Evolutionary conservation across 768 basidiomycete genomes (phyloP), one percentile per base, ranked within the genome.

Genomic region (Porphyrellus cyaneotinctus): DNA sequence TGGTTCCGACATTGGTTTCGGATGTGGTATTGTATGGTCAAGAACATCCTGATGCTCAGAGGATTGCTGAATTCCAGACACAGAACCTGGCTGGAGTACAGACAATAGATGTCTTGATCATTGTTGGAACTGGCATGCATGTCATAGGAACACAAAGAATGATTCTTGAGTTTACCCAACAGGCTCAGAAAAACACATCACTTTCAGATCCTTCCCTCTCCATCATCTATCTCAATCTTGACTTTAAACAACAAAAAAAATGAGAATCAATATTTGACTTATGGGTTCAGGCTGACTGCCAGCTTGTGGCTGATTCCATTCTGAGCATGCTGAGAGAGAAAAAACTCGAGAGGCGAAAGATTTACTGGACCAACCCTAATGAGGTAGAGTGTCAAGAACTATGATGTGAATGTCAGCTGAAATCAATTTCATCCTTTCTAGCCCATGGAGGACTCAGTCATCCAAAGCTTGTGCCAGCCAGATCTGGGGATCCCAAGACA

Each of bases 121-220:
- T 59, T 24, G 56, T 59, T 0, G 47, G 58, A 48, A 59, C 43
- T 1, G 52, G 58, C 2, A 59, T 59, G 50, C 47, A 58, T 26
- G 43, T 59, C 4, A 28, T 52, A 9, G 58, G 56, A 43, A 59
- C 56, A 22, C 58, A 49, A 35, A 54, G 46, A 41, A 42, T 59
- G 2, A 38, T 47, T 17, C 13, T n/a, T n/a, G 26, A 37, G 36
- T 47, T 47, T 10, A n/a, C 47, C 6, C 3, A 15, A 20, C 4
- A 20, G 5, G 26, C 22, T 15, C 36, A 8, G 4, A 30, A 26
- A n/a, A 24, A 36, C 35, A 47, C 4, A 20, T 24, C 45, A 0
- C 23, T 32, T 7, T 6, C 11, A 2, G 45, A 35, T 24, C 23
- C 33, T 12, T 35, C 45, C 24, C 35, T 23, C 1, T 26, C 2